A percentile compares a stretch with the other conserved stretches of the same genome.
Evolutionary conservation across 1,284 basidiomycete species (phyloP).

Genomic region (Ustilago trichophora): DNA sequence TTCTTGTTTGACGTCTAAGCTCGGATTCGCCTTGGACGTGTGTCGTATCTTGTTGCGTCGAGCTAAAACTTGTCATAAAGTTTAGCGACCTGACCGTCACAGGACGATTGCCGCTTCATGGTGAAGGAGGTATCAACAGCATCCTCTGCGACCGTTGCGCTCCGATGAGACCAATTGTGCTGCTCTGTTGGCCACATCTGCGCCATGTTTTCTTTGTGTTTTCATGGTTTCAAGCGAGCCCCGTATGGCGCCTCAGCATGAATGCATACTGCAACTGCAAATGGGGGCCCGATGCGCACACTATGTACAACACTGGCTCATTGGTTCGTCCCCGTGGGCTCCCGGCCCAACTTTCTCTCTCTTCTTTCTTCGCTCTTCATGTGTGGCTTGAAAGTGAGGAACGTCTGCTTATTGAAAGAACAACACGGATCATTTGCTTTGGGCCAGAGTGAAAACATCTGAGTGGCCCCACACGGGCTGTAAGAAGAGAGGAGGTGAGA

Average conservation of each 20-base stretch:
- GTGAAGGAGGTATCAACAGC: too few species aligned
- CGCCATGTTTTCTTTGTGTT: too few species aligned
- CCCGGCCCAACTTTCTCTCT: background rate
- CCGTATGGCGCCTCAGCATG: constrained; percentile 11
- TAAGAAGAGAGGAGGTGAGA: background rate
- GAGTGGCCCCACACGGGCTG: constrained; percentile 6
- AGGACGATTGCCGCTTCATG: constrained; percentile 1
- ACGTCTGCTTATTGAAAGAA: background rate
- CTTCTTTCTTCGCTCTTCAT: too few species aligned
- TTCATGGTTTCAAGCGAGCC: constrained; percentile 1
- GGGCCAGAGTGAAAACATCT: background rate
- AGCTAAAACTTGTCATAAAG: background rate
- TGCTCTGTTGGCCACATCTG: too few species aligned
- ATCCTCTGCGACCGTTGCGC: too few species aligned
- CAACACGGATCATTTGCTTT: background rate
- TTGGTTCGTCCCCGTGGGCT: constrained; percentile 14
- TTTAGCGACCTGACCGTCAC: background rate
- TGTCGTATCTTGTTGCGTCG: background rate
- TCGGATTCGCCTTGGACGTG: too few species aligned
- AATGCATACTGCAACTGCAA: constrained; percentile 2
- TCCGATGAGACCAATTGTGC: too few species aligned
- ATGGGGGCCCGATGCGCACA: constrained; percentile 7
- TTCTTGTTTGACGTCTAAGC: background rate
- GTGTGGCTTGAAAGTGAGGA: background rate
- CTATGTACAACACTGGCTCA: constrained; percentile 1